A percentile compares a stretch with the other conserved stretches of the same genome.
Evolutionary conservation across 106 monocot species (phyloP).

Genomic region (Platanthera guangdongensis): DNA sequence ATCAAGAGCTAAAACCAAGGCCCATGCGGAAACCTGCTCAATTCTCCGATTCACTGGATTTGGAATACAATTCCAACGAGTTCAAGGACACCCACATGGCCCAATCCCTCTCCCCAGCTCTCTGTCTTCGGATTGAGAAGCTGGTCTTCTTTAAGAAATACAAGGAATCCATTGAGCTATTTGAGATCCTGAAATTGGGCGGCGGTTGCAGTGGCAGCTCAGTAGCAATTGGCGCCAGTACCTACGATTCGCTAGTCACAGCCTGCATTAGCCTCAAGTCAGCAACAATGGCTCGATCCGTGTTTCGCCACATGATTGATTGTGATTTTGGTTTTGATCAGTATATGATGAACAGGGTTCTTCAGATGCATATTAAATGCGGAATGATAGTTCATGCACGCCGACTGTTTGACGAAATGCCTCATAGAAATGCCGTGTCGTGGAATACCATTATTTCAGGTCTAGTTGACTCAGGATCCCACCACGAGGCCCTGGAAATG

Average conservation of each 20-base stretch:
- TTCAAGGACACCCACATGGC: background rate
- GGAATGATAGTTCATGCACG: constrained; percentile 54
- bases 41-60: background rate
- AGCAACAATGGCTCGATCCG: constrained; percentile 22
- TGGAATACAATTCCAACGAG: background rate
- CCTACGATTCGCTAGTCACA: constrained; percentile 57
- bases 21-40: constrained; percentile 19
- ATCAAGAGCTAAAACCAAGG: constrained; percentile 33
- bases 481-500: constrained; percentile 44
- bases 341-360: constrained; percentile 58
- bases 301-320: constrained; percentile 48
- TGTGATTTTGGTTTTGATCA: constrained; percentile 48
- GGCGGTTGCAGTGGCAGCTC: background rate
- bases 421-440: constrained; percentile 32
- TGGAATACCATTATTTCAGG: constrained; percentile 72
- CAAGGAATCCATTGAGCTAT: constrained; percentile 67
- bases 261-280: constrained; percentile 53
- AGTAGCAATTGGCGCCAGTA: constrained; percentile 11
- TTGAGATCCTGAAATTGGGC: constrained; percentile 44
- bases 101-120: background rate
- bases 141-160: constrained; percentile 49
- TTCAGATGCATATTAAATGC: constrained; percentile 62
- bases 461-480: constrained; percentile 32
- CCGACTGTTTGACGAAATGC: constrained; percentile 67
- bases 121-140: constrained; percentile 51